These are phyloP conservation scores for Citrus unshiu DNA, from an alignment of 345 rosid species.

Conservation along the genomic window DNA sequence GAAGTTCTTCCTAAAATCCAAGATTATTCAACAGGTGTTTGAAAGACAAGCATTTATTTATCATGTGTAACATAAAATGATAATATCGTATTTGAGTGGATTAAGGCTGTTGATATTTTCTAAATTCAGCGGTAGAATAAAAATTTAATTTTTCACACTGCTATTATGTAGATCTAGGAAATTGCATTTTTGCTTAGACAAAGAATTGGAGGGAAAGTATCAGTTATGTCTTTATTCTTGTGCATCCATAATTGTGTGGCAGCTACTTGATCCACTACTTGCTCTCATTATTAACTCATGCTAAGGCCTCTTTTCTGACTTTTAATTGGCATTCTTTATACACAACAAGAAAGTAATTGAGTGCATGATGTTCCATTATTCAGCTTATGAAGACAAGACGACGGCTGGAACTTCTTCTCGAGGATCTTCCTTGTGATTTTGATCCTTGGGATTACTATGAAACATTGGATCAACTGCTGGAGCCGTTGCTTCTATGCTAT, in stretches of 20 bases:
- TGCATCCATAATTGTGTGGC: neutral
- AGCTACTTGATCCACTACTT: neutral
- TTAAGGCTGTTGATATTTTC: neutral
- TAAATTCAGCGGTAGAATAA: neutral
- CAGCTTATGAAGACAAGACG: constrained; percentile 83
- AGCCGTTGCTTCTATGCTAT: constrained; percentile 79
- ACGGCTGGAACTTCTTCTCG: constrained; percentile 81
- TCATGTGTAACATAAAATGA: neutral
- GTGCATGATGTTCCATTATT: constrained; percentile 12
- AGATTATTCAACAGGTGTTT: neutral
- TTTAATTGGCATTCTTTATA: neutral
- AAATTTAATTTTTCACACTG: neutral
- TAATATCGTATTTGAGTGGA: too few relatives aligned
- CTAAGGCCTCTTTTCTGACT: neutral
- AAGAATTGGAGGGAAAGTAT: too few relatives aligned
- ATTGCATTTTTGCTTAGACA: neutral
- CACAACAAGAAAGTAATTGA: neutral
- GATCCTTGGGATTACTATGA: constrained; percentile 78
- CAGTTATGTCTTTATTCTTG: neutral
- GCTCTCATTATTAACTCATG: neutral
- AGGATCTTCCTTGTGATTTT: constrained; percentile 90
- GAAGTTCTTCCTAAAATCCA: neutral
- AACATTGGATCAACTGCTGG: constrained; percentile 73
- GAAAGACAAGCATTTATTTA: neutral
- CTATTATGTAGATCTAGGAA: neutral